Conservation (phyloP, 352 stramenopile genomes). For the Phytophthora sojae region DNA sequence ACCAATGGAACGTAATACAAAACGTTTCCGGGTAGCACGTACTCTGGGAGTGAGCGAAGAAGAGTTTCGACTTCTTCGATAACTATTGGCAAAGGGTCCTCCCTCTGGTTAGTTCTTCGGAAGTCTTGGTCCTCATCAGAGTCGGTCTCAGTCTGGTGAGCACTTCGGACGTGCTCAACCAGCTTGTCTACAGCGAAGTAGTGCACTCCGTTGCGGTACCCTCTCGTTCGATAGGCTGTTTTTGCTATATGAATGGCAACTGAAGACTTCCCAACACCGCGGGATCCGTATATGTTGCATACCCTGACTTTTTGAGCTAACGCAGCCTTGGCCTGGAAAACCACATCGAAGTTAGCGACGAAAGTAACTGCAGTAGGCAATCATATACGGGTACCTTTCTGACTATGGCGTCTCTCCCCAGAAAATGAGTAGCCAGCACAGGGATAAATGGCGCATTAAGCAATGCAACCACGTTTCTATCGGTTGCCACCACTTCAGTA, state of each 20-base stretch:
- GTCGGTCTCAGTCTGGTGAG: constrained; percentile 4
- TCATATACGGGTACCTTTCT: constrained; percentile 42
- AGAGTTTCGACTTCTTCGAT: constrained; percentile 40
- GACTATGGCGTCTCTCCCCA: constrained; percentile 56
- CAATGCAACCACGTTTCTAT: constrained; percentile 36
- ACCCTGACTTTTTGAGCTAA: constrained; percentile 51
- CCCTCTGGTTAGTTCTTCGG: constrained; percentile 15
- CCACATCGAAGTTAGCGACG: constrained; percentile 4
- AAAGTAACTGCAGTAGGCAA: constrained; percentile 1
- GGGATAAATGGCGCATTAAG: constrained; percentile 65
- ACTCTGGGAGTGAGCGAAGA: constrained; percentile 49
- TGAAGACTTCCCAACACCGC: constrained; percentile 69
- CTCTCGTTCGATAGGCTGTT: constrained; percentile 45
- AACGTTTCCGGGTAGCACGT: constrained; percentile 6
- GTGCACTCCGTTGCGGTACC: constrained; percentile 63
- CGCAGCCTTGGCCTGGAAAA: constrained; percentile 39
- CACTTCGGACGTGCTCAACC: constrained; percentile 38
- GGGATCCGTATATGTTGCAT: constrained; percentile 53
- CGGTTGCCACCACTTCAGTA: constrained; percentile 4
- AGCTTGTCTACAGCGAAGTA: constrained; percentile 61
- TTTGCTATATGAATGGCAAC: constrained; percentile 66
- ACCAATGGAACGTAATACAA: not conserved
- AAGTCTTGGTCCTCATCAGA: constrained; percentile 16
- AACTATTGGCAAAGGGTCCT: constrained; percentile 37
- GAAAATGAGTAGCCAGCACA: constrained; percentile 60